Evolutionary conservation across 176 grass and related monocot species (phyloP), one percentile per base, ranked within the genome.

Genomic region (Oryza glaberrima): DNA sequence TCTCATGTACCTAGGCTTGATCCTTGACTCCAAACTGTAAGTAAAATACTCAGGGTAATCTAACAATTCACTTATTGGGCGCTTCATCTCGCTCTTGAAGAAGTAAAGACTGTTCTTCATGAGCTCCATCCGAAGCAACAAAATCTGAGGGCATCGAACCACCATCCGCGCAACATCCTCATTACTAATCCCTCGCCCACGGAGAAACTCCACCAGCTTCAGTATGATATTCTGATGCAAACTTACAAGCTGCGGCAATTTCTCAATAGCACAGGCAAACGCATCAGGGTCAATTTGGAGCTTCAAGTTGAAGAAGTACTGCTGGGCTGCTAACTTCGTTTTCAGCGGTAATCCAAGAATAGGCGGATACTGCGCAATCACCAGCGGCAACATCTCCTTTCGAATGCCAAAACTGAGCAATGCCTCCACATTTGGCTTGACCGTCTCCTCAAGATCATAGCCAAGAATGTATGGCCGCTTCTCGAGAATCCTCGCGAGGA

Each of bases 21-120:
- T 95, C 83, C 96, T 91, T 4, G 96, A 95, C 72, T 98, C 96
- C 85, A 98, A 83, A 80, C 93, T 95, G 72, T 98, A 98, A 6
- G 91, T 98, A 52, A 98, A 98, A 81, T 95, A 98, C 73, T 98
- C 96, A 3, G 96, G 96, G 49, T 90, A 98, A 12, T 92, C 96
- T 70, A 90, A 67, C 34, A 98, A 22, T 79, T 95, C 93, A 20
- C 92, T 79, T 65, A 95, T 73, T 11, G 96, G 93, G 43, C 85
- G 75, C 58, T 95, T 98, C 69, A 98, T 70, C 78, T 98, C 96
- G 8, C 91, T 95, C 83, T 98, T 98, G 67, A 93, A 95, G 85
- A 88, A 98, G 48, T 98, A 98, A 48, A 90, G 83, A 35, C 93
- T 92, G 72, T 95, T 95, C 90, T 98, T 98, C 96, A 95, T 95